These are phyloP conservation scores for Prunus mira DNA, from an alignment of 306 rosid genomes.

Conservation along the genomic window DNA sequence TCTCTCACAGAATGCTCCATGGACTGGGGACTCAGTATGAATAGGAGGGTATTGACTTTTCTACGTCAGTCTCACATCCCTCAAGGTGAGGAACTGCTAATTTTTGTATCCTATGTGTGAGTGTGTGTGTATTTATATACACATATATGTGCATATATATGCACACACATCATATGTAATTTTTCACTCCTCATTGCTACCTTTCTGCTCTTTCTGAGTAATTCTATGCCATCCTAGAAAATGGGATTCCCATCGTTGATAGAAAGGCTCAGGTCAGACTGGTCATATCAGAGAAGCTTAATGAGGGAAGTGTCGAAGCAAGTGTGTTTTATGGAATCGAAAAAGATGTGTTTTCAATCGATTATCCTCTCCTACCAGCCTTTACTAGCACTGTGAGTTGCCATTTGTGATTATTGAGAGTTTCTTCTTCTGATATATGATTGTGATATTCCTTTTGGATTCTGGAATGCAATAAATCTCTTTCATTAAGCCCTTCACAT, in stretches of 20 bases:
- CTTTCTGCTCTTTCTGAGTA: conserved; percentile 3
- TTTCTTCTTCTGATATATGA: not conserved
- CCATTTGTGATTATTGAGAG: not conserved
- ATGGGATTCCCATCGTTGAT: conserved; percentile 13
- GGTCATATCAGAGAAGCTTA: conserved; percentile 20
- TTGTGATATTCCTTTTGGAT: not conserved
- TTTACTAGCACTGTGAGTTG: conserved; percentile 34
- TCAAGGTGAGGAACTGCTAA: conserved; percentile 20
- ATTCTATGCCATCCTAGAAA: conserved; percentile 5
- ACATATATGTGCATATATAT: not conserved
- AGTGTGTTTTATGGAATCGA: conserved; percentile 20
- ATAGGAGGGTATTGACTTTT: conserved; percentile 26
- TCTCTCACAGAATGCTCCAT: conserved; percentile 14
- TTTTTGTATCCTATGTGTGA: not conserved
- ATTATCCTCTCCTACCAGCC: conserved; percentile 10
- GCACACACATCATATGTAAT: not conserved
- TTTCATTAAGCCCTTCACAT: not conserved
- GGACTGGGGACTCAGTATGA: not conserved
- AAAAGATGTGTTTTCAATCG: conserved; percentile 14
- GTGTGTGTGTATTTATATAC: not conserved
- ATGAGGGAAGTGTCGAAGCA: conserved; percentile 19
- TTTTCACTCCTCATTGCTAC: not conserved
- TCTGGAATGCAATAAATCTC: not conserved
- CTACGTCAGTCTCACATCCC: conserved; percentile 7
- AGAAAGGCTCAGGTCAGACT: conserved; percentile 24